Evolutionary conservation across 805 yeast genomes (phyloP).

Genomic region (Zygosaccharomyces pseudorouxii): DNA sequence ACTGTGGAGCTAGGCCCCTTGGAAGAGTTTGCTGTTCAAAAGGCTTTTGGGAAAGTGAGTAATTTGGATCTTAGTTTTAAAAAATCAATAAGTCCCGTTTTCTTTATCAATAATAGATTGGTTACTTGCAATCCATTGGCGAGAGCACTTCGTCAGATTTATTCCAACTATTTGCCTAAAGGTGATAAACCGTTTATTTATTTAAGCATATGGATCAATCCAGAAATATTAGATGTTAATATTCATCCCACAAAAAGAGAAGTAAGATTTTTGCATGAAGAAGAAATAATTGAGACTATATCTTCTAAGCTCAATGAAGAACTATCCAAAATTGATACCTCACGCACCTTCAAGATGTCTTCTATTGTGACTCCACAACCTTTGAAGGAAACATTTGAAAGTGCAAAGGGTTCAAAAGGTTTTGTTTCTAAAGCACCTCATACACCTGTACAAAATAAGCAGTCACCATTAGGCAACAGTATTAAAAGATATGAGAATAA

Average conservation of each 20-base stretch:
- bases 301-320: slow-evolving; percentile 45
- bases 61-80: slow-evolving; percentile 65
- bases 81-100: slow-evolving; percentile 60
- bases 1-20: slow-evolving; percentile 39
- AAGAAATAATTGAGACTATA: slow-evolving; percentile 69
- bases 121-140: slow-evolving; percentile 78
- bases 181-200: slow-evolving; percentile 76
- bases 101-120: slow-evolving; percentile 81
- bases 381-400: slow-evolving; percentile 9
- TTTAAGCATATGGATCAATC: slow-evolving; percentile 59
- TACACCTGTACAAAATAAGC: slow-evolving; percentile 5
- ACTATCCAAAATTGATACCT: slow-evolving; percentile 55
- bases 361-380: slow-evolving; percentile 40
- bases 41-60: slow-evolving; percentile 58
- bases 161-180: slow-evolving; percentile 66
- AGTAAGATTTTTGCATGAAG: slow-evolving; percentile 80
- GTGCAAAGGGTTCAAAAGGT: background rate
- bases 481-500: slow-evolving; percentile 33
- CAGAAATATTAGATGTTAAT: slow-evolving; percentile 80
- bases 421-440: slow-evolving; percentile 4
- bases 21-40: slow-evolving; percentile 46
- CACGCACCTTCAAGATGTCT: slow-evolving; percentile 67
- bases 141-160: slow-evolving; percentile 60
- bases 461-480: slow-evolving; percentile 13
- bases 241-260: slow-evolving; percentile 95